phyloP scores from a whole-genome alignment of 1,284 basidiomycete genomes.

The Rhodotorula sp. region DNA sequence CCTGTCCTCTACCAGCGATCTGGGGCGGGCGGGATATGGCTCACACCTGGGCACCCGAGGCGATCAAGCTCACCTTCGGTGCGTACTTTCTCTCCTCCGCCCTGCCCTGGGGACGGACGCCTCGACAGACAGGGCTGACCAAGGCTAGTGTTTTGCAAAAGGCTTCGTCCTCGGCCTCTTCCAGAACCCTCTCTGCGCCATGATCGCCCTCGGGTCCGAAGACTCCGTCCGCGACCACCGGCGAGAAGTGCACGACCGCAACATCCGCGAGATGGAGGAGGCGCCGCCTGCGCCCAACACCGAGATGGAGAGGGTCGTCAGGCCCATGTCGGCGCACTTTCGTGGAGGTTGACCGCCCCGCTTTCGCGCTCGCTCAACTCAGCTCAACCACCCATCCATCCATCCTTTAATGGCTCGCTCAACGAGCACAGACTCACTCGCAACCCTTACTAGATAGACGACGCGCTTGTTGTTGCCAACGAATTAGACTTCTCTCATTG shows the following conservation, averaged over 20 bases:
- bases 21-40: conserved; percentile 46
- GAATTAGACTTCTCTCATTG: too few species aligned
- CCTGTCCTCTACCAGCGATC: conserved; percentile 39
- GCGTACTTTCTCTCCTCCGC: background rate
- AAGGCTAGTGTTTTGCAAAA: too few species aligned
- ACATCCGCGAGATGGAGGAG: conserved; percentile 30
- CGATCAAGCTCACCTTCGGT: conserved; percentile 49
- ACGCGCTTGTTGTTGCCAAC: too few species aligned
- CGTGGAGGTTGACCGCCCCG: background rate
- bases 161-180: conserved; percentile 34
- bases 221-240: conserved; percentile 35
- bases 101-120: background rate
- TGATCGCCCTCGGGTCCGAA: conserved; percentile 39
- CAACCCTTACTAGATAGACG: too few species aligned
- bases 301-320: conserved; percentile 21
- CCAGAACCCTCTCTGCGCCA: conserved; percentile 32
- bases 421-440: too few species aligned
- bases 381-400: too few species aligned
- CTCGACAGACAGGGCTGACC: background rate
- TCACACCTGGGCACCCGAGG: conserved; percentile 45
- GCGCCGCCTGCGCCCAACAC: conserved; percentile 26
- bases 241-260: conserved; percentile 25
- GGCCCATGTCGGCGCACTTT: conserved; percentile 6
- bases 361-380: background rate
- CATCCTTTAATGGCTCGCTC: background rate